Base-by-base conservation (phyloP, 1,284 basidiomycete species). In the Xerocomus cyaneibrunnescens region DNA sequence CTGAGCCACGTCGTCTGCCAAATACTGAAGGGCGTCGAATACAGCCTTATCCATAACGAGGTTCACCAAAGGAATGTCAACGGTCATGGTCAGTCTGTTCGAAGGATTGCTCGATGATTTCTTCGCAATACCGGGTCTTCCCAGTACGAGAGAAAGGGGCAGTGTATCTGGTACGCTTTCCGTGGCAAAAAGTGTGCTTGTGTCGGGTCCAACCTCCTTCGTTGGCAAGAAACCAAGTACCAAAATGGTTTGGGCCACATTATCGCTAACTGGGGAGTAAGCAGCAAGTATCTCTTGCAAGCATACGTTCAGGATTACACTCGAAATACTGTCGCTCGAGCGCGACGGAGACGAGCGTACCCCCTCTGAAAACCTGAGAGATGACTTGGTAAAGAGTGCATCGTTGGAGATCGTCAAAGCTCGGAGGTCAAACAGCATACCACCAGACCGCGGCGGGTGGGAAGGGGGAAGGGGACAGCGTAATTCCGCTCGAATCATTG, bases 1-100 rank as follows among this genome's bases (percentile, higher is more conserved):
- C 62, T 90, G 90, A 6, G 84, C 75, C 21, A 87, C 68, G 64
- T 95, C 93, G 64, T 98, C 94, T 8, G 84, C 85, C 77, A 89
- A 91, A 60, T 87, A 86, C 66, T 95, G 92, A 16, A 97, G 66
- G 12, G 82, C 82, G 64, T 95, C 90, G 8, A 94, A 68, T 3
- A 74, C 58, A 7, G 71, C 62, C 63, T 93, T 93, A 5, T 81
- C 76, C 45, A 94, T 61, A 45, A 81, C 73, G 19, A 83, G 70
- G 59, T 84, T 76, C 6, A 89, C 69, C 2, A 84, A 85, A 12
- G 92, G 90, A 22, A 94, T 69, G 37, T 82, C 74, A 7, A 86
- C 55, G 25, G 73, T 69, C 5, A 84, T 66, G 12, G 76, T 68
- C 2, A 72, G 60, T 36, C 60, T 60, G 44, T 47, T 48, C 31